Evolutionary conservation across 1,284 basidiomycete species (phyloP).

Genomic region (Cryptococcus floricola): DNA sequence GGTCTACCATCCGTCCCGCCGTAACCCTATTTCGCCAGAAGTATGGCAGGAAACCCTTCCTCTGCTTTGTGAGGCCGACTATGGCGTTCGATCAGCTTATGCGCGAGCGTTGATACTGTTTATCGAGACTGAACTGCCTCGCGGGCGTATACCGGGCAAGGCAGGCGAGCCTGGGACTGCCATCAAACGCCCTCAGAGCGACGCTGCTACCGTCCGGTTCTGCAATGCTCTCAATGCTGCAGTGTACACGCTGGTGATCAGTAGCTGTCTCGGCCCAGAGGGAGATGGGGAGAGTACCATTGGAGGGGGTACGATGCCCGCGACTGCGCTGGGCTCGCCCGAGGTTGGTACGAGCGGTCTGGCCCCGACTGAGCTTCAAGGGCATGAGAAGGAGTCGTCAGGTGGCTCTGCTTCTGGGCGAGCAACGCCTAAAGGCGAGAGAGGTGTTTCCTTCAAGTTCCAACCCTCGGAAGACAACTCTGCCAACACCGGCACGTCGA

Average conservation of each 20-base stretch:
- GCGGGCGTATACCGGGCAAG: slow-evolving; percentile 5
- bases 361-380: not conserved
- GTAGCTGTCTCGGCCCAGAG: slow-evolving; percentile 57
- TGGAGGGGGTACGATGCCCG: not conserved
- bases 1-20: slow-evolving; percentile 44
- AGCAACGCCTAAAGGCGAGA: slow-evolving; percentile 8
- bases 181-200: slow-evolving; percentile 7
- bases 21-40: slow-evolving; percentile 72
- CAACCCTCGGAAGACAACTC: slow-evolving; percentile 24
- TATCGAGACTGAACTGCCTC: slow-evolving; percentile 66
- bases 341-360: not conserved
- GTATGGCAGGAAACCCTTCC: slow-evolving; percentile 85
- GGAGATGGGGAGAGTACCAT: not conserved
- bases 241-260: slow-evolving; percentile 69
- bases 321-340: not conserved
- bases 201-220: slow-evolving; percentile 54
- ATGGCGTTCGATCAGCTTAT: slow-evolving; percentile 70
- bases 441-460: slow-evolving; percentile 38
- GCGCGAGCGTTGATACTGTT: slow-evolving; percentile 67
- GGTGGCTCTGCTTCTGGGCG: slow-evolving; percentile 6
- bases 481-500: slow-evolving; percentile 1
- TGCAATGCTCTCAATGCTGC: slow-evolving; percentile 74
- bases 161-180: slow-evolving; percentile 12
- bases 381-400: not conserved
- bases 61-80: slow-evolving; percentile 71